A percentile compares a stretch with the other conserved stretches of the same genome.
These are phyloP conservation scores for Plasmodium gallinaceum DNA, from an alignment of 169 alveolate species.

Conservation along the genomic window DNA sequence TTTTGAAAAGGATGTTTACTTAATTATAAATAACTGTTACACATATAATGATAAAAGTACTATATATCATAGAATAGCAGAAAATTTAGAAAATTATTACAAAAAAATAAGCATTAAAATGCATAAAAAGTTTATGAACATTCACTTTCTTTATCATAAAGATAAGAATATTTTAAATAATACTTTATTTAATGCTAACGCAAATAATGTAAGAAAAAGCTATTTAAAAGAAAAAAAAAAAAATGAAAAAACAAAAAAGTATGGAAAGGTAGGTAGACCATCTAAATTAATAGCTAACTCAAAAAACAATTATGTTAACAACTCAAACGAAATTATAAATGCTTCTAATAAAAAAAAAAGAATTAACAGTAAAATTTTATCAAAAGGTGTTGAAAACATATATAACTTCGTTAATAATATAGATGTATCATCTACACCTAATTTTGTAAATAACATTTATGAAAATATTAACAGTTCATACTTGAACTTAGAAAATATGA, in stretches of 20 bases:
- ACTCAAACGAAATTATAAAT: constrained; percentile 4
- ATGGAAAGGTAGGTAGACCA: constrained; percentile 73
- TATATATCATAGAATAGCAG: constrained; percentile 76
- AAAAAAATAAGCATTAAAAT: constrained; percentile 48
- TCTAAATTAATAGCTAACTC: constrained; percentile 13
- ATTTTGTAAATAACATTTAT: constrained; percentile 14
- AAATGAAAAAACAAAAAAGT: constrained; percentile 28
- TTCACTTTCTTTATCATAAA: constrained; percentile 51
- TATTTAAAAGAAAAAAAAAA: constrained; percentile 49
- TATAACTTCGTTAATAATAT: too few relatives aligned
- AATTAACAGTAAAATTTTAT: not conserved
- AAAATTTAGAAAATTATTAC: constrained; percentile 42
- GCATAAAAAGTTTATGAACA: constrained; percentile 36
- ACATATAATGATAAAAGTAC: constrained; percentile 91
- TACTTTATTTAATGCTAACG: not conserved
- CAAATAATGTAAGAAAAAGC: constrained; percentile 7
- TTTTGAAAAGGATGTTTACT: constrained; percentile 91
- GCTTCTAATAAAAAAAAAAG: constrained; percentile 22
- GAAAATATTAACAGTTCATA: constrained; percentile 6
- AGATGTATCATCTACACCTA: too few relatives aligned
- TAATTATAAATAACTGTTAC: constrained; percentile 91
- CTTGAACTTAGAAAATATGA: constrained; percentile 28
- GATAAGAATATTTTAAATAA: constrained; percentile 47
- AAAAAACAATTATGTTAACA: constrained; percentile 10
- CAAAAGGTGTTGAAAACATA: too few relatives aligned